Percentiles rank a stretch among this genome's conserved stretches.
phyloP scores from a whole-genome alignment of 2,329 filamentous ascomycete species.

The Sporothrix pallida region DNA sequence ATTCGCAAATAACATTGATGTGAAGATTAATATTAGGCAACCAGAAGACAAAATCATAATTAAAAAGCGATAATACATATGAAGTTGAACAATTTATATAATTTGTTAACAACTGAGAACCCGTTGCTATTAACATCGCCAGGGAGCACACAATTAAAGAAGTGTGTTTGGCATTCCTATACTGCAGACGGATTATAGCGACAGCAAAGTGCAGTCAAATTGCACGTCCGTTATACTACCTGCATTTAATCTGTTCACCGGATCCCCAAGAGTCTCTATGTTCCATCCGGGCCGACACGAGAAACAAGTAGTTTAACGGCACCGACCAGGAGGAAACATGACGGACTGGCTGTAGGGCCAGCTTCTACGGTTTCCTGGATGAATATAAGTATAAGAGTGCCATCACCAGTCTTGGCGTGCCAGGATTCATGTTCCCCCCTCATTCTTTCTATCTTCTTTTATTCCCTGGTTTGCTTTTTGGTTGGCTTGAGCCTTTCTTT shows the following conservation, averaged over 20 bases:
- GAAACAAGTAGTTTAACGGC: not conserved
- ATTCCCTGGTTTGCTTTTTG: too few relatives aligned
- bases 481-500: too few relatives aligned
- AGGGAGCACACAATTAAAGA: too few relatives aligned
- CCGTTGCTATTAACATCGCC: too few relatives aligned
- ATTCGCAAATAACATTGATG: too few relatives aligned
- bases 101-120: too few relatives aligned
- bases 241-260: slow-evolving; percentile 26
- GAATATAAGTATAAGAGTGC: not conserved
- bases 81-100: not conserved
- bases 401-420: not conserved
- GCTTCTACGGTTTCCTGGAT: too few relatives aligned
- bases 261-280: slow-evolving; percentile 20
- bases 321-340: not conserved
- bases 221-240: slow-evolving; percentile 2
- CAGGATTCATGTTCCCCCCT: too few relatives aligned
- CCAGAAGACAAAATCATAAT: too few relatives aligned
- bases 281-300: not conserved
- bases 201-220: not conserved
- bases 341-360: not conserved
- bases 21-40: too few relatives aligned
- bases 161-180: not conserved
- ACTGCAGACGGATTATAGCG: slow-evolving; percentile 26
- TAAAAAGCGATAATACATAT: not conserved
- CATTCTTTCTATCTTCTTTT: too few relatives aligned